Percentiles rank a stretch among this genome's conserved stretches.
Evolutionary conservation across 306 rosid species (phyloP).

Genomic region (Crataegus laevigata): DNA sequence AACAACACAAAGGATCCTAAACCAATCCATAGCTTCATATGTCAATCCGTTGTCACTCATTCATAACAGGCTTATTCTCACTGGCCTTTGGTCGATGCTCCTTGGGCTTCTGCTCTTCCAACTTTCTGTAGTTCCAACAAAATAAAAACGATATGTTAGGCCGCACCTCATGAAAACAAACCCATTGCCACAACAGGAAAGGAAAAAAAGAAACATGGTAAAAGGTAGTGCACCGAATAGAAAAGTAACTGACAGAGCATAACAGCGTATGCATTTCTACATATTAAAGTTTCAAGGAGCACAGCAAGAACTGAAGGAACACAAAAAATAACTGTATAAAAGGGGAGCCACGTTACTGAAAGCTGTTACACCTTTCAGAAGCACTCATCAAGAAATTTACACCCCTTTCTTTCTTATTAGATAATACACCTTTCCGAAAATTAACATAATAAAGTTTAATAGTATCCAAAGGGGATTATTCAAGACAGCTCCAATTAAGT

Average conservation of each 20-base stretch:
- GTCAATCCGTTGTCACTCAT: constrained; percentile 46
- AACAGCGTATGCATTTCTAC: neutral
- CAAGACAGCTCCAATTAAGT: neutral
- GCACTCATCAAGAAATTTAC: too few species aligned
- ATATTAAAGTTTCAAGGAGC: too few species aligned
- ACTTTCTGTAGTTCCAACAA: constrained; percentile 46
- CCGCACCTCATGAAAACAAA: constrained; percentile 3
- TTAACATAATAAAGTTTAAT: neutral
- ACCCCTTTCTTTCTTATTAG: neutral
- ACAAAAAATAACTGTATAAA: too few species aligned
- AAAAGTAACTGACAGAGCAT: neutral
- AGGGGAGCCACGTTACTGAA: too few species aligned
- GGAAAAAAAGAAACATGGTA: too few species aligned
- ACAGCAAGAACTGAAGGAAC: too few species aligned
- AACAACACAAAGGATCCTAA: neutral
- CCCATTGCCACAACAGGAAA: neutral
- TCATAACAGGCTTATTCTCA: constrained; percentile 95
- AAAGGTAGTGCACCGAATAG: neutral
- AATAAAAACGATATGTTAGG: constrained; percentile 1
- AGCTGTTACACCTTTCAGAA: too few species aligned
- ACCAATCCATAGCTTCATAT: neutral
- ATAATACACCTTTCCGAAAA: neutral
- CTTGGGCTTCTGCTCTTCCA: constrained; percentile 91
- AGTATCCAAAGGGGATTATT: neutral
- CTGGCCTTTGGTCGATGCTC: constrained; percentile 77